Evolutionary conservation across 192 early-diverging fungal species (phyloP), one percentile per base, ranked within the genome.

Genomic region (Mortierella claussenii): DNA sequence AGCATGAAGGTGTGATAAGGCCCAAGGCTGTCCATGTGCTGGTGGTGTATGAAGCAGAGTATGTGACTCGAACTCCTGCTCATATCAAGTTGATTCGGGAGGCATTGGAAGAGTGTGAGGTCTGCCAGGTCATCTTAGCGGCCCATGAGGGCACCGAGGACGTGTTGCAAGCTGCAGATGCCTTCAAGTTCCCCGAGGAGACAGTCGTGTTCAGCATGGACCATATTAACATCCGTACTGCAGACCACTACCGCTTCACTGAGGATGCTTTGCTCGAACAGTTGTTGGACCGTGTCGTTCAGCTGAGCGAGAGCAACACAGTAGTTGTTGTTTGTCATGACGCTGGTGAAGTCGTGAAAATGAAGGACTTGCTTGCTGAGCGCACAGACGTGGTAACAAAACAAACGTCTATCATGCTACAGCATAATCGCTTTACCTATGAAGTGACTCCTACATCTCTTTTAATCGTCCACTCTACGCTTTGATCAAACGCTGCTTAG

Each of bases 1-100:
- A 37, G 26, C 21, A 48, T 4, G 36, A 62, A 30, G n/a, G 28
- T 9, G 27, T 63, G 0, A 50, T 71, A 45, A 37, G 17, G 21
- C 52, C 52, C 23, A 56, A 62, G 30, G 31, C 45, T 1, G 59
- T 66, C 12, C 33, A 51, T 36, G 27, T 60, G 21, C 11, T 76
- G 52, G 31, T 67, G 1, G 53, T 76, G 13, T 76, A 44, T 34
- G 73, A 76, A 46, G 73, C 73, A 20, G 73, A 76, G 31, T 67
- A 67, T 30, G 57, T 61, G n/a, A 13, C 62, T 8, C 58, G 49
- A 7, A 44, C 20, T 20, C 30, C 33, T 23, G 8, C 7, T n/a
- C 12, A 57, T 21, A 27, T 61, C 15, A 24, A 62, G 36, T n/a
- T 18, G 1, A 62, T 76, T 24, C 46, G 24, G 6, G 13, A 27